Percentiles rank a stretch among this genome's conserved stretches.
Evolutionary conservation across 2,329 filamentous ascomycete species (phyloP).

Genomic region (Alternaria solani): DNA sequence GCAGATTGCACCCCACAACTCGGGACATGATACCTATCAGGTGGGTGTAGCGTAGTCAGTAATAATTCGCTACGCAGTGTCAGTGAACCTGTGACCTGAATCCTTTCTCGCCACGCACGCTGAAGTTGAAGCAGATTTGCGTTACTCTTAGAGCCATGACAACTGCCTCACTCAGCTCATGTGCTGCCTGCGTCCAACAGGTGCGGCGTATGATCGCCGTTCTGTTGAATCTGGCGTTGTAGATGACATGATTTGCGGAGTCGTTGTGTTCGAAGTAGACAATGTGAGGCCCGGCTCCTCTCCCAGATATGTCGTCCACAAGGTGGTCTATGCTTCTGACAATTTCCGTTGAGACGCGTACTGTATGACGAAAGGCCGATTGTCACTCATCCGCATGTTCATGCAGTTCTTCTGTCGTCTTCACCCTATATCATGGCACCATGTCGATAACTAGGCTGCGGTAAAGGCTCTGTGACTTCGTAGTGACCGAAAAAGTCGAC

Average conservation of each 20-base stretch:
- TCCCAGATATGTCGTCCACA: neutral
- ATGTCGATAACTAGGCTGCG: conserved; percentile 41
- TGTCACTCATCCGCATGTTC: neutral
- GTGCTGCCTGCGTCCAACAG: neutral
- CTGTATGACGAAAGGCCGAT: neutral
- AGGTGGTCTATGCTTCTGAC: neutral
- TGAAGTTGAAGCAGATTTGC: neutral
- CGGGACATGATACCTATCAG: neutral
- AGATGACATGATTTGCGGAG: neutral
- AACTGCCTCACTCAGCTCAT: neutral
- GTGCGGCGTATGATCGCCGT: neutral
- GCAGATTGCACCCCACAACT: neutral
- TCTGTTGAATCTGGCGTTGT: neutral
- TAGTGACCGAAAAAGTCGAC: conserved; percentile 50
- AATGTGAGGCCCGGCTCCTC: neutral
- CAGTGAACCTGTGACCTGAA: neutral
- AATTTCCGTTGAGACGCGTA: neutral
- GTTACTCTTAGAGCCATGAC: neutral
- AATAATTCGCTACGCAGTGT: neutral
- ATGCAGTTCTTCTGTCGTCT: neutral
- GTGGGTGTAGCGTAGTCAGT: neutral
- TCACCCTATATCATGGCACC: conserved; percentile 42
- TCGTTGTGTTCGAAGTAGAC: neutral
- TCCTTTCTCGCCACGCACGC: neutral
- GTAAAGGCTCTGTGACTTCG: conserved; percentile 44